A percentile compares a stretch with the other conserved stretches of the same genome.
Conservation (phyloP, 208 protist species). For the Crithidia sp. region DNA sequence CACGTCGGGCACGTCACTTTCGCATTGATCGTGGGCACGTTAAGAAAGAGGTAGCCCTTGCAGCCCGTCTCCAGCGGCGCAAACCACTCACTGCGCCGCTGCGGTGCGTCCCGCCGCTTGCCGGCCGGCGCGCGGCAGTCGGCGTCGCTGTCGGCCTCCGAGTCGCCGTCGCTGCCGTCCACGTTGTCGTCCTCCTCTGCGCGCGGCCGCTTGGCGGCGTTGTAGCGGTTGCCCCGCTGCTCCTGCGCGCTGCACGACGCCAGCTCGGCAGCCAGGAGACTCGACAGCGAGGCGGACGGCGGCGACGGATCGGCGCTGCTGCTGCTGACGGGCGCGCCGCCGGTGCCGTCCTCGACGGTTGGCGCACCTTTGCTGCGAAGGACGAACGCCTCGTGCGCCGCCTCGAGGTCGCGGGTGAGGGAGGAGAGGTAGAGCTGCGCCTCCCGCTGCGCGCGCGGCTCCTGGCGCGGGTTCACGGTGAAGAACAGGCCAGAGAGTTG, state of each 20-base stretch:
- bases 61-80: constrained; percentile 62
- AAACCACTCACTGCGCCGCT: constrained; percentile 48
- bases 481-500: constrained; percentile 66
- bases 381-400: constrained; percentile 25
- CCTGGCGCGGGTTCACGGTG: constrained; percentile 76
- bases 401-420: constrained; percentile 60
- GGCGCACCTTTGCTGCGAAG: not conserved
- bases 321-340: not conserved
- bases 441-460: constrained; percentile 68
- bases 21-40: constrained; percentile 43
- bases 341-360: not conserved
- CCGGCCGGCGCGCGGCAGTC: constrained; percentile 4
- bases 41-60: constrained; percentile 73
- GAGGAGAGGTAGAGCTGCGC: constrained; percentile 68
- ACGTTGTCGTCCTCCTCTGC: constrained; percentile 9
- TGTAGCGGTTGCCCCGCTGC: constrained; percentile 28
- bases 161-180: constrained; percentile 6
- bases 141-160: constrained; percentile 6
- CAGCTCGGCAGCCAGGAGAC: constrained; percentile 40
- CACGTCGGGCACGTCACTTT: constrained; percentile 40
- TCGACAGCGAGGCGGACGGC: constrained; percentile 30
- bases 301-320: constrained; percentile 7
- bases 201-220: constrained; percentile 18
- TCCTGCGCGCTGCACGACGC: constrained; percentile 24
- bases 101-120: constrained; percentile 7